phyloP scores from a whole-genome alignment of 805 yeast species.

The Wickerhamiella lipophila region DNA sequence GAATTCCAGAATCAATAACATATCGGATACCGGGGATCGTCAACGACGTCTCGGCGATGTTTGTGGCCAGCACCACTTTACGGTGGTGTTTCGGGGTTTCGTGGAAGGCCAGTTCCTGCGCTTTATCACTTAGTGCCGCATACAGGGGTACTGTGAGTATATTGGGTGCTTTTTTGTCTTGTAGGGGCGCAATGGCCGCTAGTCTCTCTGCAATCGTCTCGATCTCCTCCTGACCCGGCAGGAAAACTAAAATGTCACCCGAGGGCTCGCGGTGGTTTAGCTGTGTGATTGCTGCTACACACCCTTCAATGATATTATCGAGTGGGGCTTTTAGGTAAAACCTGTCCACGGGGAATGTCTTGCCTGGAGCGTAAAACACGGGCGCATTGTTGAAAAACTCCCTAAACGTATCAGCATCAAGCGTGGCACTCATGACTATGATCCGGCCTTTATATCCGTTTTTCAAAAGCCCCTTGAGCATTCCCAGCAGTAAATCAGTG shows the following conservation, averaged over 20 bases:
- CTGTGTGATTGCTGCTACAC: constrained; percentile 50
- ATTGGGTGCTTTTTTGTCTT: constrained; percentile 64
- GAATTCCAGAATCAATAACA: constrained; percentile 82
- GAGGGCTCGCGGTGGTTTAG: constrained; percentile 57
- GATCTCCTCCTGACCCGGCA: constrained; percentile 96
- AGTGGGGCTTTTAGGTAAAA: constrained; percentile 49
- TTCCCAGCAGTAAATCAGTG: constrained; percentile 82
- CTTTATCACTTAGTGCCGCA: constrained; percentile 81
- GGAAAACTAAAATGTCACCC: constrained; percentile 85
- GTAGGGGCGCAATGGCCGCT: constrained; percentile 36
- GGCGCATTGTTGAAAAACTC: constrained; percentile 63
- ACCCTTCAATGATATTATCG: constrained; percentile 63
- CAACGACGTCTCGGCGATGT: constrained; percentile 94
- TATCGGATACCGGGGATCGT: constrained; percentile 91
- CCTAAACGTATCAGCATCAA: constrained; percentile 80
- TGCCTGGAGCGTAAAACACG: constrained; percentile 79
- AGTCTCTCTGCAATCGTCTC: constrained; percentile 65
- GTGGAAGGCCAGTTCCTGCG: constrained; percentile 70
- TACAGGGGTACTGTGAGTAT: constrained; percentile 74
- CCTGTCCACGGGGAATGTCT: constrained; percentile 71
- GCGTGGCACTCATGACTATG: constrained; percentile 91
- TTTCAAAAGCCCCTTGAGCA: constrained; percentile 56
- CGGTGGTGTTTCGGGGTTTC: constrained; percentile 53
- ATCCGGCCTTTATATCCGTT: constrained; percentile 50
- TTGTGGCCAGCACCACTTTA: constrained; percentile 83